Conservation (phyloP, 2,329 filamentous ascomycete species). For the Colletotrichum orchidophilum region DNA sequence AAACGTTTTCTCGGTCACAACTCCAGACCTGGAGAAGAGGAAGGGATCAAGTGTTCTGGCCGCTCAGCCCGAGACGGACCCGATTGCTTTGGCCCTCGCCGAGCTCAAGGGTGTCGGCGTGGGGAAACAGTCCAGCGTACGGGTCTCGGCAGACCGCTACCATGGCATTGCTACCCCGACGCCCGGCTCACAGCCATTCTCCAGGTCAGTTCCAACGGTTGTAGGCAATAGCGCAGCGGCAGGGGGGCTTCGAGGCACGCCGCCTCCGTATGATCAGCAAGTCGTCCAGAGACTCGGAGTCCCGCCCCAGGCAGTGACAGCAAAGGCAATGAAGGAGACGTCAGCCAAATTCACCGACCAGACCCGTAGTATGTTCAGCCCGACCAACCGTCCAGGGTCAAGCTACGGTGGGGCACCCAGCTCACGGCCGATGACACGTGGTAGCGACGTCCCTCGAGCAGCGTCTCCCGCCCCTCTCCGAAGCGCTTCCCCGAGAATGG, state of each 20-base stretch:
- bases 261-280: slow-evolving; percentile 85
- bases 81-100: slow-evolving; percentile 90
- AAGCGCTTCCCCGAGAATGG: slow-evolving; percentile 70
- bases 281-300: slow-evolving; percentile 82
- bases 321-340: slow-evolving; percentile 94
- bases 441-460: slow-evolving; percentile 66
- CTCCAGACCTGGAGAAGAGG: slow-evolving; percentile 70
- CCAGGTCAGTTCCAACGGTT: slow-evolving; percentile 52
- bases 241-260: slow-evolving; percentile 75
- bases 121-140: slow-evolving; percentile 79
- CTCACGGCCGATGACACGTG: slow-evolving; percentile 68
- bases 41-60: slow-evolving; percentile 47
- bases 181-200: slow-evolving; percentile 57
- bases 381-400: slow-evolving; percentile 46
- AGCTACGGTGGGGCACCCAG: slow-evolving; percentile 49
- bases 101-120: slow-evolving; percentile 86
- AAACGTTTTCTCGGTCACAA: slow-evolving; percentile 93
- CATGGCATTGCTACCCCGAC: slow-evolving; percentile 90
- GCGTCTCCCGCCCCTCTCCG: slow-evolving; percentile 76
- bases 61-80: slow-evolving; percentile 75
- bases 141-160: slow-evolving; percentile 96
- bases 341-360: slow-evolving; percentile 89
- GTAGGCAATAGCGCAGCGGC: slow-evolving; percentile 54
- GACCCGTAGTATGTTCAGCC: slow-evolving; percentile 79
- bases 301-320: slow-evolving; percentile 90